Evolutionary conservation across 768 basidiomycete species (phyloP), one percentile per base, ranked within the genome.

Genomic region (Mycena chlorophos): DNA sequence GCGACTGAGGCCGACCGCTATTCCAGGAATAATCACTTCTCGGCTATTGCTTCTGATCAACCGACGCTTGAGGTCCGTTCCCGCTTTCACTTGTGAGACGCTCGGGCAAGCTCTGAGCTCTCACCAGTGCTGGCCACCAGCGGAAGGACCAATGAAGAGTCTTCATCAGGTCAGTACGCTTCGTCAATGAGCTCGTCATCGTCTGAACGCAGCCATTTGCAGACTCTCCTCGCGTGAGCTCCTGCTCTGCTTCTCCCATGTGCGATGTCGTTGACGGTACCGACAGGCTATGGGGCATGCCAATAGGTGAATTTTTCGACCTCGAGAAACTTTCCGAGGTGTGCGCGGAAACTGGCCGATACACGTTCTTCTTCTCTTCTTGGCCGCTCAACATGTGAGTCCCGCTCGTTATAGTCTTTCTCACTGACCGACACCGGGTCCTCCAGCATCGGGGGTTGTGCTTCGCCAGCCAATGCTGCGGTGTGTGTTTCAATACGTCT

Each of bases 301-400:
- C 86, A 25, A 83, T 88, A 49, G 87, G 85, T 31, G 88, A 88
- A 71, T 78, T 88, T 62, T 88, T 89, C 66, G 87, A 89, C 66
- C 71, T 88, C 34, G 87, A 89, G 66, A 76, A 77, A 54, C 73
- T 89, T 2, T 78, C 84, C 12, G 69, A 78, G 55, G 70, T 73
- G 6, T 88, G 85, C 63, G 78, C 77, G 4, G 78, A 80, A 57
- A 81, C 79, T 1, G 77, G 79, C 4, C 71, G 85, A 61, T 88
- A 86, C 66, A 85, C 84, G 10, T 88, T 90, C 68, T 89, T 88
- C 77, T 87, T 89, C 71, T 78, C 85, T 1, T 88, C 85, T 2
- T 88, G 85, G 86, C 87, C 87, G 0, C 72, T 90, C 58, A 81
- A 87, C 66, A 82, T 89, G 86, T 87, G 61, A 62, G 84, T 69